Percentiles rank a stretch among this genome's conserved stretches.
Evolutionary conservation across 495 filamentous ascomycete genomes (phyloP).

Genomic region (Parachaetomium inaequale): DNA sequence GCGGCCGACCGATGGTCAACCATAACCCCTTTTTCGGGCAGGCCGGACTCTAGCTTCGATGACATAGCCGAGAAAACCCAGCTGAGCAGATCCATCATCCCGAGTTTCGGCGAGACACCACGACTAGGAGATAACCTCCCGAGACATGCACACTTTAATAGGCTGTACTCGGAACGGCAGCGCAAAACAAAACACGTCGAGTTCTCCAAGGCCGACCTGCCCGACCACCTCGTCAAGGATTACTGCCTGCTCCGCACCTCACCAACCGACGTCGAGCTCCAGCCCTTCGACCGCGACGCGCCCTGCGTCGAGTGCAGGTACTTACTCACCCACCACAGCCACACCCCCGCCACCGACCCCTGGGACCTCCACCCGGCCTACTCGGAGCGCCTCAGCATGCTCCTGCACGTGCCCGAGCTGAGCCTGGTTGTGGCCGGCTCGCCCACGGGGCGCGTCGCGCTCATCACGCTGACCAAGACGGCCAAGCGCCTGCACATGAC

Average conservation of each 20-base stretch:
- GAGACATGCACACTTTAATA: not conserved
- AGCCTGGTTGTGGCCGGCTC: constrained; percentile 71
- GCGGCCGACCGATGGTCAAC: not conserved
- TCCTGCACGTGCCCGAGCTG: constrained; percentile 71
- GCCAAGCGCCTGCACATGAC: constrained; percentile 39
- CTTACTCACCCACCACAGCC: constrained; percentile 46
- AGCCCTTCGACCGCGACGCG: constrained; percentile 42
- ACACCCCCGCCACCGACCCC: constrained; percentile 42
- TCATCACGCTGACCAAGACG: constrained; percentile 64
- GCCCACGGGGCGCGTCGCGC: constrained; percentile 67
- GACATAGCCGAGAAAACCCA: constrained; percentile 21
- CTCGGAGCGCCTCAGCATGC: constrained; percentile 72
- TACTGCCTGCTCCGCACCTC: constrained; percentile 55
- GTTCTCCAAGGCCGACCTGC: constrained; percentile 14
- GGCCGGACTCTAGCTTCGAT: not conserved
- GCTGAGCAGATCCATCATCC: constrained; percentile 25
- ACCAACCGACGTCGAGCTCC: constrained; percentile 55
- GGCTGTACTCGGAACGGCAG: not conserved
- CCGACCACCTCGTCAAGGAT: constrained; percentile 16
- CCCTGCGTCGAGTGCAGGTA: constrained; percentile 40
- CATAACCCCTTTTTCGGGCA: not conserved
- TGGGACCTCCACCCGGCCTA: constrained; percentile 37
- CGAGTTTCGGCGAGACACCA: constrained; percentile 24
- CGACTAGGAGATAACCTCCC: not conserved
- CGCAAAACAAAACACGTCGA: not conserved